Percentiles rank a stretch among this genome's conserved stretches.
Conservation (phyloP, 495 filamentous ascomycete species). For the Acidomyces sp. region DNA sequence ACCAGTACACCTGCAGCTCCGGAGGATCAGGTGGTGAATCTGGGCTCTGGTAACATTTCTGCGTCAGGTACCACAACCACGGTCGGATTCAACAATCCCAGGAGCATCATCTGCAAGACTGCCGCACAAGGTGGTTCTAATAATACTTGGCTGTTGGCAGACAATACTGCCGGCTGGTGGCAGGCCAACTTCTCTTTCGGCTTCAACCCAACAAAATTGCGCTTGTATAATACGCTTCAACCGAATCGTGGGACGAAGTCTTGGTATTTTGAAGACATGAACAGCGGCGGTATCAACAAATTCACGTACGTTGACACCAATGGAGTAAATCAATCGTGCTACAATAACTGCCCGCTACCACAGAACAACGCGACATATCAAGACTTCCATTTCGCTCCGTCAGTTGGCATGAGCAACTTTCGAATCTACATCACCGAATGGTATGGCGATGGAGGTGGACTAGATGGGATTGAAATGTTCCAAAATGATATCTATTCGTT, state of each 20-base stretch:
- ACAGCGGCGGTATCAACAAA: slow-evolving; percentile 89
- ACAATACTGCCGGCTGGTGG: slow-evolving; percentile 74
- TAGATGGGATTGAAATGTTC: slow-evolving; percentile 84
- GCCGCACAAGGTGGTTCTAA: slow-evolving; percentile 47
- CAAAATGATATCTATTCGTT: slow-evolving; percentile 52
- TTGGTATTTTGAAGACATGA: slow-evolving; percentile 69
- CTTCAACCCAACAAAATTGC: slow-evolving; percentile 71
- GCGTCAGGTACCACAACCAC: slow-evolving; percentile 45
- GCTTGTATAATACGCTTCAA: slow-evolving; percentile 78
- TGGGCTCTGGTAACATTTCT: slow-evolving; percentile 61
- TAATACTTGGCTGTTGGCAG: slow-evolving; percentile 72
- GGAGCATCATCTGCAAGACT: slow-evolving; percentile 74
- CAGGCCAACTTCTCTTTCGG: slow-evolving; percentile 66
- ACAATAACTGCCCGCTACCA: slow-evolving; percentile 67
- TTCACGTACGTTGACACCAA: slow-evolving; percentile 73
- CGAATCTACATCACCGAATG: slow-evolving; percentile 70
- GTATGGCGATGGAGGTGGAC: slow-evolving; percentile 75
- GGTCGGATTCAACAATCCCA: slow-evolving; percentile 61
- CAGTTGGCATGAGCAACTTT: slow-evolving; percentile 78
- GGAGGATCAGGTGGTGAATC: slow-evolving; percentile 65
- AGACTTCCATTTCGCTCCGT: slow-evolving; percentile 84
- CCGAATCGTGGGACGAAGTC: slow-evolving; percentile 76
- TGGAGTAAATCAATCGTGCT: slow-evolving; percentile 53
- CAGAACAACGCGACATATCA: slow-evolving; percentile 51
- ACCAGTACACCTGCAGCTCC: slow-evolving; percentile 46